phyloP scores from a whole-genome alignment of 2,329 filamentous ascomycete species.

The Fusarium albosuccineum region DNA sequence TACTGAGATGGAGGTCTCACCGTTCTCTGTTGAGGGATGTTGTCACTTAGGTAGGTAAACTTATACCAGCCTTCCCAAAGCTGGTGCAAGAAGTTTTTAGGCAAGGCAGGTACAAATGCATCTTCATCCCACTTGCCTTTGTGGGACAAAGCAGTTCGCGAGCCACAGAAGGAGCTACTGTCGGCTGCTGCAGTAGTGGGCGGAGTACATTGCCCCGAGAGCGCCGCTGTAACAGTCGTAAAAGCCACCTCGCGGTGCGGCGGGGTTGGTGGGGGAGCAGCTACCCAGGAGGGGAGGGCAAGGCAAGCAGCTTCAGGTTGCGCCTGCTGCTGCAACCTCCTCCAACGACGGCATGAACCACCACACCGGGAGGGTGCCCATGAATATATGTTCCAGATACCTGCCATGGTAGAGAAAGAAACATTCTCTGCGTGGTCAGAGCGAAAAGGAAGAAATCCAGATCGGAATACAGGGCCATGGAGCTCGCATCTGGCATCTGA shows the following conservation, averaged over 20 bases:
- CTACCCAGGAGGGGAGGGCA: constrained; percentile 29
- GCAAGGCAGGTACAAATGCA: constrained; percentile 16
- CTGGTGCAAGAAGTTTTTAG: constrained; percentile 11
- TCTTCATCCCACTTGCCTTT: constrained; percentile 16
- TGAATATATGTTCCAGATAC: not conserved
- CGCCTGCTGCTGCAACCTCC: constrained; percentile 2
- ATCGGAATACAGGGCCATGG: not conserved
- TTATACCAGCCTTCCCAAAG: constrained; percentile 9
- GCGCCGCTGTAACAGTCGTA: constrained; percentile 34
- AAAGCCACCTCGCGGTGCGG: constrained; percentile 30
- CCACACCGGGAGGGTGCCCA: not conserved
- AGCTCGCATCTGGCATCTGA: constrained; percentile 26
- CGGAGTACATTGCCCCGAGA: constrained; percentile 46
- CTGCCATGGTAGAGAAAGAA: not conserved
- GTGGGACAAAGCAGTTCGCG: constrained; percentile 34
- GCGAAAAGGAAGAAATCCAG: not conserved
- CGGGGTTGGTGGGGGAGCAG: constrained; percentile 43
- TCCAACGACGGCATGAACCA: not conserved
- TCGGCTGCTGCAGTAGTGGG: constrained; percentile 44
- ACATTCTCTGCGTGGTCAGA: not conserved
- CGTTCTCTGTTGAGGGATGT: too few species aligned
- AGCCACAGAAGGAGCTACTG: constrained; percentile 39
- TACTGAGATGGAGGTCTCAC: not conserved
- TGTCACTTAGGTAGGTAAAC: too few species aligned
- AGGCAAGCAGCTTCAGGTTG: constrained; percentile 22